Percentiles rank a stretch among this genome's conserved stretches.
Evolutionary conservation across 768 basidiomycete genomes (phyloP).

Genomic region (Pleurotus tuoliensis): DNA sequence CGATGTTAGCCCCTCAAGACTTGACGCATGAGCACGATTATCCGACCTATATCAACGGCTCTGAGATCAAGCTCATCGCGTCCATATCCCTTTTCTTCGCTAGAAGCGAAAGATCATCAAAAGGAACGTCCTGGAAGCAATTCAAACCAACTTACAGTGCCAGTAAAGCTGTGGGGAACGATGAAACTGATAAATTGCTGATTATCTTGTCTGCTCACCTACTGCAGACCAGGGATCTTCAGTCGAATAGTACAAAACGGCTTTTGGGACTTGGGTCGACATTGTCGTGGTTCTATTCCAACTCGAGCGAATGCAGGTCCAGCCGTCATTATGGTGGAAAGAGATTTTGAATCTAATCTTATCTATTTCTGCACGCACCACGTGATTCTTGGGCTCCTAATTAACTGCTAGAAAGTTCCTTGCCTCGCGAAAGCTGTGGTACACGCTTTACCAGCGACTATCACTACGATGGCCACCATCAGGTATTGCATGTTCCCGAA

Average conservation of each 20-base stretch:
- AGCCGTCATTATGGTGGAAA: background rate
- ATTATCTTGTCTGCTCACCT: slow-evolving; percentile 34
- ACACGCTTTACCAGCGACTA: background rate
- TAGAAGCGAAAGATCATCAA: slow-evolving; percentile 17
- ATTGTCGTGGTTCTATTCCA: slow-evolving; percentile 15
- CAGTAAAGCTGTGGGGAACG: slow-evolving; percentile 38
- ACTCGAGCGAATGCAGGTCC: background rate
- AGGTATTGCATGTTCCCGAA: slow-evolving; percentile 19
- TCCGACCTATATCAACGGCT: slow-evolving; percentile 58
- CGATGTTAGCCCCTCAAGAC: background rate
- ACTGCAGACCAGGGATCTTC: slow-evolving; percentile 62
- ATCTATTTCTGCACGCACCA: background rate
- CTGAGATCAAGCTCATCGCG: slow-evolving; percentile 70
- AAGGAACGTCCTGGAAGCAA: background rate
- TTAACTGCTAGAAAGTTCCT: slow-evolving; percentile 9
- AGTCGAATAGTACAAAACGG: slow-evolving; percentile 72
- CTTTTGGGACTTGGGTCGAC: slow-evolving; percentile 55
- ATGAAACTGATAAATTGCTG: background rate
- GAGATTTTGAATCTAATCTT: background rate
- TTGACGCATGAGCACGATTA: background rate
- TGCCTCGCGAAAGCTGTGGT: background rate
- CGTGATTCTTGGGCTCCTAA: slow-evolving; percentile 1
- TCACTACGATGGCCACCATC: slow-evolving; percentile 27
- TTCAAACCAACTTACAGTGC: slow-evolving; percentile 42
- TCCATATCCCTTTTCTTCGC: slow-evolving; percentile 82